Conservation (phyloP, 2,329 filamentous ascomycete species). For the Calonectria leucothoes region DNA sequence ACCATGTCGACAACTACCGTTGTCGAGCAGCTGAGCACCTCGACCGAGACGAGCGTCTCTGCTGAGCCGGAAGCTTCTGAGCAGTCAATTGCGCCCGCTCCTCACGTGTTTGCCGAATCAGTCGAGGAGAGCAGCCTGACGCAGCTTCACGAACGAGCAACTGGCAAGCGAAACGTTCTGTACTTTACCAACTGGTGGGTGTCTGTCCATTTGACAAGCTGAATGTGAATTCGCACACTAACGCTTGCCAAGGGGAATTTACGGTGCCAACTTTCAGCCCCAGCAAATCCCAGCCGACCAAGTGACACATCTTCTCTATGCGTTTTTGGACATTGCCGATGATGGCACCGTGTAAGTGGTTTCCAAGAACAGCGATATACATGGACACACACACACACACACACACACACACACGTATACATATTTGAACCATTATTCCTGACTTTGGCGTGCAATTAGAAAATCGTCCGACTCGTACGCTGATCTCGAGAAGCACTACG, state of each 20-base stretch:
- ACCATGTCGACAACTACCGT: not conserved
- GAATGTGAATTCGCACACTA: not conserved
- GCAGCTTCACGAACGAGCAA: slow-evolving; percentile 27
- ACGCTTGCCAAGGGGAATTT: slow-evolving; percentile 69
- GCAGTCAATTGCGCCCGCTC: not conserved
- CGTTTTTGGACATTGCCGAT: slow-evolving; percentile 59
- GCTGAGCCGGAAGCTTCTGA: not conserved
- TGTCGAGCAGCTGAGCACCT: not conserved
- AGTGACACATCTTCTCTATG: slow-evolving; percentile 79
- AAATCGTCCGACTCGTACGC: slow-evolving; percentile 49
- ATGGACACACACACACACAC: too few species aligned
- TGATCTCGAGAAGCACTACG: slow-evolving; percentile 75
- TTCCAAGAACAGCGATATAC: rapidly evolving
- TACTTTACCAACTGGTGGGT: slow-evolving; percentile 68
- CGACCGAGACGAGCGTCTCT: not conserved
- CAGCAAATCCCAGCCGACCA: slow-evolving; percentile 74
- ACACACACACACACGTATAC: too few species aligned
- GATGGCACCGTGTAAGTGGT: slow-evolving; percentile 60
- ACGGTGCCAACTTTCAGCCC: slow-evolving; percentile 78
- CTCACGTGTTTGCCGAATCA: not conserved
- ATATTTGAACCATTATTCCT: too few species aligned
- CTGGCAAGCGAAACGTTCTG: slow-evolving; percentile 52
- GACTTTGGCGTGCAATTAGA: slow-evolving; percentile 25
- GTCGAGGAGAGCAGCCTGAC: not conserved
- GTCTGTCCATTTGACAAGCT: not conserved